Conservation (phyloP, 306 rosid species). For the Psophocarpus tetragonolobus region DNA sequence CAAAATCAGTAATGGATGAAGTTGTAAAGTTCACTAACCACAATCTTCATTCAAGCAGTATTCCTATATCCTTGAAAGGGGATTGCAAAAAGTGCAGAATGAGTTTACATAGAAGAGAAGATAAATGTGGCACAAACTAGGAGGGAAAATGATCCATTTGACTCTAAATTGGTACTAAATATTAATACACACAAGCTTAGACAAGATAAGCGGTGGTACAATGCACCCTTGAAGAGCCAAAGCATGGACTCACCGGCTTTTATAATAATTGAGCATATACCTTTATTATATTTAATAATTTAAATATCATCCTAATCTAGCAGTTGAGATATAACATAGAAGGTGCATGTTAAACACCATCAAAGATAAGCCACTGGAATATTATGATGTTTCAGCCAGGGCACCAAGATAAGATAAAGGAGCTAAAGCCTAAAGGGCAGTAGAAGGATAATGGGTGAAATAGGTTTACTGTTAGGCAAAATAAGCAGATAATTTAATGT, state of each 20-base stretch:
- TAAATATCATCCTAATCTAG: background rate
- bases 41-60: background rate
- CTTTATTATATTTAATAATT: background rate
- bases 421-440: background rate
- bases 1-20: background rate
- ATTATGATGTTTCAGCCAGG: background rate
- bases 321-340: background rate
- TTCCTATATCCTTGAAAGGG: background rate
- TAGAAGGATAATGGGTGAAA: background rate
- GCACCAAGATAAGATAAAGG: background rate
- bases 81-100: background rate
- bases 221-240: background rate
- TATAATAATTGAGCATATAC: background rate
- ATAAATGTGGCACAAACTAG: background rate
- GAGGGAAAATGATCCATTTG: background rate
- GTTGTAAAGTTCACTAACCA: background rate
- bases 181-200: background rate
- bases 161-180: background rate
- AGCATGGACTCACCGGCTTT: background rate
- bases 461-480: background rate
- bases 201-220: background rate
- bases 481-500: background rate
- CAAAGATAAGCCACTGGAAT: background rate
- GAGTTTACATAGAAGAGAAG: background rate
- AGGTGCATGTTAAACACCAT: background rate